Conservation (phyloP, 2,329 filamentous ascomycete genomes). For the Cytospora chrysosperma region DNA sequence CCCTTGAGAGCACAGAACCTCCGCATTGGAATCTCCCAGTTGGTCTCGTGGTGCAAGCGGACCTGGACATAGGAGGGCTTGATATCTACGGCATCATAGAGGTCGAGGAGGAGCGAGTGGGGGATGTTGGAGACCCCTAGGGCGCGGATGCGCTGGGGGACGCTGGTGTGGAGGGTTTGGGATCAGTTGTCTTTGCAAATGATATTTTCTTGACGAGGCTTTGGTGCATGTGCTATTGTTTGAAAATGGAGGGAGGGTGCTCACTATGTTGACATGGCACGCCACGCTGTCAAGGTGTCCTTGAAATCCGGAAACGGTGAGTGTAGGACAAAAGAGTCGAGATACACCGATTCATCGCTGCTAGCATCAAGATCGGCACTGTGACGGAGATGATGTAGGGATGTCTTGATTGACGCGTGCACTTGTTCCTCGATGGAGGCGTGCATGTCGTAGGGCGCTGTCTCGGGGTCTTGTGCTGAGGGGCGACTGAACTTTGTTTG, state of each 20-base stretch:
- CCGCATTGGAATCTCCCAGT: constrained; percentile 48
- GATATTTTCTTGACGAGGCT: no score
- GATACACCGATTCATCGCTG: neutral
- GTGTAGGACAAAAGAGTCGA: neutral
- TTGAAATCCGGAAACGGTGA: neutral
- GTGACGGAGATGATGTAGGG: neutral
- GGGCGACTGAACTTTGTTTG: constrained; percentile 13
- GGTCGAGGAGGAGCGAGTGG: constrained; percentile 46
- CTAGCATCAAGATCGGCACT: neutral
- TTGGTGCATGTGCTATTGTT: no score
- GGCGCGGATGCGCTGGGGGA: constrained; percentile 61
- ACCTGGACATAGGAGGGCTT: constrained; percentile 69
- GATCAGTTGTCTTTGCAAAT: no score
- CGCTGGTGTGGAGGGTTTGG: constrained; percentile 30
- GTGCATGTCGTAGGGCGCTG: neutral
- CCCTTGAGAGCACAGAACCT: neutral
- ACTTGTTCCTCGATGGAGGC: constrained; percentile 2
- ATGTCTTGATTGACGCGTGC: neutral
- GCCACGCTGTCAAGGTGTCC: constrained; percentile 1
- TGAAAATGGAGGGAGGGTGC: no score
- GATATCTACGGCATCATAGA: constrained; percentile 40
- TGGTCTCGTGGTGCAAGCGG: constrained; percentile 61
- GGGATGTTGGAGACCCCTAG: constrained; percentile 76
- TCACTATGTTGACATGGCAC: neutral
- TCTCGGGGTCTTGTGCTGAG: neutral